These are phyloP conservation scores for Hyphodiscus sp. DNA, from an alignment of 2,329 filamentous ascomycete species.

Conservation along the genomic window DNA sequence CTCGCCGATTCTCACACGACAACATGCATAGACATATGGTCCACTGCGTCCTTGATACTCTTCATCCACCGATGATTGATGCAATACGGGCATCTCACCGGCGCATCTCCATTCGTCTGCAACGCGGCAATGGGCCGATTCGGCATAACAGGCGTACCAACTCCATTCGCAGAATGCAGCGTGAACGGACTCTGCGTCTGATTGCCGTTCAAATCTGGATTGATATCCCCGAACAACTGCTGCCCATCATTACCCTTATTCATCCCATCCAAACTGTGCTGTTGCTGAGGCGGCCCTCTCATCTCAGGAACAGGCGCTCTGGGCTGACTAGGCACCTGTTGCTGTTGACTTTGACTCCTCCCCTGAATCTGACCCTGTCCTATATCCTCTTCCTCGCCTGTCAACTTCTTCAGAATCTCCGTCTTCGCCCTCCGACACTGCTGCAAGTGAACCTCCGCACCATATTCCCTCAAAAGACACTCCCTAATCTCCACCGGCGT, in stretches of 20 bases:
- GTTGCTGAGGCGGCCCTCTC: background rate
- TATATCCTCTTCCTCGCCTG: slow-evolving; percentile 1
- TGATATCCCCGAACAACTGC: slow-evolving; percentile 16
- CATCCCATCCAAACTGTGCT: slow-evolving; percentile 17
- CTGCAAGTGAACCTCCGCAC: slow-evolving; percentile 29
- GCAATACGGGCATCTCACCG: slow-evolving; percentile 29
- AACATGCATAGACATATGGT: slow-evolving; percentile 32
- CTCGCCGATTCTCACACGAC: slow-evolving; percentile 16
- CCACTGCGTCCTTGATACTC: slow-evolving; percentile 29
- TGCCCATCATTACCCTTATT: slow-evolving; percentile 14
- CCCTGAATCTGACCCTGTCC: slow-evolving; percentile 1
- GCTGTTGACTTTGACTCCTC: background rate
- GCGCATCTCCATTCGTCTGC: slow-evolving; percentile 23
- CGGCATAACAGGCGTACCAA: slow-evolving; percentile 22
- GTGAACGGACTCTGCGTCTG: slow-evolving; percentile 16
- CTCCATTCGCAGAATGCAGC: slow-evolving; percentile 23
- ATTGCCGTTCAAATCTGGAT: slow-evolving; percentile 11
- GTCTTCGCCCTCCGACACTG: slow-evolving; percentile 30
- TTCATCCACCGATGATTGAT: slow-evolving; percentile 29
- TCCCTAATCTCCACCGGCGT: slow-evolving; percentile 55
- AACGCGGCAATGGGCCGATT: slow-evolving; percentile 16
- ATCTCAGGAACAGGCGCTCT: background rate
- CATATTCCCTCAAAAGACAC: slow-evolving; percentile 38
- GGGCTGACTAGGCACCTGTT: background rate
- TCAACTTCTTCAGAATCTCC: slow-evolving; percentile 27